Percentiles rank a stretch among this genome's conserved stretches.
phyloP scores from a whole-genome alignment of 2,329 filamentous ascomycete genomes.

The Colletotrichum abscissum region DNA sequence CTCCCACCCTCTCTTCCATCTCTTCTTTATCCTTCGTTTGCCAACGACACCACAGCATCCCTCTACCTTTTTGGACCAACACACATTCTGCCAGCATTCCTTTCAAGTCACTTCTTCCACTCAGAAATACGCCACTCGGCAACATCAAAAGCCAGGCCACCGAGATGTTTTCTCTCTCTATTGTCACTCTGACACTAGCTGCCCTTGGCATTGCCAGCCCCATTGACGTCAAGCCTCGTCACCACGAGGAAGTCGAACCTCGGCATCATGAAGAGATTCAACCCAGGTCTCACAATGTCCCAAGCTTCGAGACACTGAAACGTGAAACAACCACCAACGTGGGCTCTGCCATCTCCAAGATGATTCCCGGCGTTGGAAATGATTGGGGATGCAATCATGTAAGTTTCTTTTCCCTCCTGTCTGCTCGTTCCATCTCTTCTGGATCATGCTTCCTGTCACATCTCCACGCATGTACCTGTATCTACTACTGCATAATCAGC shows the following conservation, averaged over 20 bases:
- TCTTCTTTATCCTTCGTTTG: background rate
- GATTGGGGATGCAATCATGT: slow-evolving; percentile 15
- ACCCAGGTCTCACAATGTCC: background rate
- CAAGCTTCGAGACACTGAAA: background rate
- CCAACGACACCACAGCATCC: background rate
- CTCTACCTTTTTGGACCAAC: background rate
- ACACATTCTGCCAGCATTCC: background rate
- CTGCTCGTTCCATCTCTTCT: background rate
- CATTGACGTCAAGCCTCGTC: background rate
- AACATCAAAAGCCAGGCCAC: no score
- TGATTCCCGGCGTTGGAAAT: slow-evolving; percentile 11
- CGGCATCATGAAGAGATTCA: background rate
- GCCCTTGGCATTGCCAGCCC: slow-evolving; percentile 8
- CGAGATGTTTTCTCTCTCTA: slow-evolving; percentile 3
- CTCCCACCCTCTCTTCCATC: background rate
- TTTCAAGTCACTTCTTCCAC: background rate
- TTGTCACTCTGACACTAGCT: background rate
- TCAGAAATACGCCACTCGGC: background rate
- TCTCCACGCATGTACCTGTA: background rate
- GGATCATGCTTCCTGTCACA: background rate
- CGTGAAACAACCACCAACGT: background rate
- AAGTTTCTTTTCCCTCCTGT: background rate
- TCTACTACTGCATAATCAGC: background rate
- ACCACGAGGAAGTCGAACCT: background rate
- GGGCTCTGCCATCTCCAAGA: background rate